Evolutionary conservation across 129 eudicot species (phyloP), one percentile per base, ranked within the genome.

Genomic region (Saussurea involucrata): DNA sequence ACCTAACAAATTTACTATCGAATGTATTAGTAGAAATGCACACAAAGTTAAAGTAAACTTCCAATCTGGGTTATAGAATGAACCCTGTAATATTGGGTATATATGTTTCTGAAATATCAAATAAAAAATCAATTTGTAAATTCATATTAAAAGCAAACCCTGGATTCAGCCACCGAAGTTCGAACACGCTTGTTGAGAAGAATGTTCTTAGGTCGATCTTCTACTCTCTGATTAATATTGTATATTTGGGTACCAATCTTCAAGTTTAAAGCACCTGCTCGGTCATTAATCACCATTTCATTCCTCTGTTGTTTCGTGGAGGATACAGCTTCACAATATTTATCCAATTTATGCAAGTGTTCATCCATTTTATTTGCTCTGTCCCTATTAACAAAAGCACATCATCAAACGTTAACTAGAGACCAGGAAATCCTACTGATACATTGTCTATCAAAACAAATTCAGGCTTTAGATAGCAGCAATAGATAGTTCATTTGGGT

Each of bases 181-280:
- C 98, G 89, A 55, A 84, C 85, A 68, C 96, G 98, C 86, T 87
- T 93, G 88, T 84, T 93, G 55, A 86, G 88, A 83, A 74, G 81
- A 78, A 71, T 80, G 73, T 88, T 90, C 87, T 90, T 93, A 66
- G 92, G 86, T 77, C 85, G 87, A 58, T 93, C 98, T 76, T 90
- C 97, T 46, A 83, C 66, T 77, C 84, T 87, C 71, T 85, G 88
- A 66, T 71, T 71, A 28, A 83, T 80, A 71, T 74, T 75, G 77
- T 88, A 78, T 11, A 76, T 83, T 85, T 83, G 92, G 68, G 82
- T 67, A 57, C 90, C 90, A 69, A 80, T 83, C 87, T 90, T 92
- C 83, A 85, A 60, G 83, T 85, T 86, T 66, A 87, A 82, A 36
- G 86, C 90, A 83, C 89, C 82, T 74, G 90, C 64, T 71, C 95